phyloP scores from a whole-genome alignment of 495 filamentous ascomycete species.

The Extremus antarcticus region DNA sequence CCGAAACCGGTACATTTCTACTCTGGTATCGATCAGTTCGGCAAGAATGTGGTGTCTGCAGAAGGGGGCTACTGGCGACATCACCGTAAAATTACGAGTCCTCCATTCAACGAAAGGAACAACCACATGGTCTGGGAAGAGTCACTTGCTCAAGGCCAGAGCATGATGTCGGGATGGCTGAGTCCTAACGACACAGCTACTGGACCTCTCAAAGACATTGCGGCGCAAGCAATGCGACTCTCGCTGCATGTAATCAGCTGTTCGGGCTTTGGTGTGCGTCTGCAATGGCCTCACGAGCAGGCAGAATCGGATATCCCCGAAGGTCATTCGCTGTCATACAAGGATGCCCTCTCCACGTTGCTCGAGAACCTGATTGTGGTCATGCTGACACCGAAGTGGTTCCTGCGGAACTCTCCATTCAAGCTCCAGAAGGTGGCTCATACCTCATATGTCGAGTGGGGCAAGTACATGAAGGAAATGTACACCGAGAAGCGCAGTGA shows the following conservation, averaged over 20 bases:
- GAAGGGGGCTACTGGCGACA: conserved; percentile 54
- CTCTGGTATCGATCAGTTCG: conserved; percentile 47
- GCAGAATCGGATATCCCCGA: conserved; percentile 18
- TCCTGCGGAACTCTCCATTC: conserved; percentile 42
- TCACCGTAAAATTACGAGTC: conserved; percentile 57
- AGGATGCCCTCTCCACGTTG: conserved; percentile 40
- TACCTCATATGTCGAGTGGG: conserved; percentile 47
- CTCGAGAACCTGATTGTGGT: conserved; percentile 46
- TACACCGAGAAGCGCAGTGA: conserved; percentile 39
- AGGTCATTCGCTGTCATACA: conserved; percentile 52
- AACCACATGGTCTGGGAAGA: conserved; percentile 54
- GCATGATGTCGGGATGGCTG: conserved; percentile 45
- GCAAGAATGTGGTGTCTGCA: conserved; percentile 51
- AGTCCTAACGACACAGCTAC: conserved; percentile 25
- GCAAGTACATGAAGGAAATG: conserved; percentile 55
- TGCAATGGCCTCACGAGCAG: conserved; percentile 23
- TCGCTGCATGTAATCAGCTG: conserved; percentile 58
- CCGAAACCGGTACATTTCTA: conserved; percentile 54
- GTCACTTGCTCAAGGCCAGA: conserved; percentile 44
- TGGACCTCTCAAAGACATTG: conserved; percentile 39
- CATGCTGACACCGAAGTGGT: conserved; percentile 38
- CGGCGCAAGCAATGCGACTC: conserved; percentile 50
- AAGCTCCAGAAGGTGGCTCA: conserved; percentile 35
- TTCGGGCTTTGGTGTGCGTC: conserved; percentile 47
- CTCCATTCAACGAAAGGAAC: conserved; percentile 63